Conservation (phyloP, 2,329 filamentous ascomycete species). For the Rhynchosporium agropyri region DNA sequence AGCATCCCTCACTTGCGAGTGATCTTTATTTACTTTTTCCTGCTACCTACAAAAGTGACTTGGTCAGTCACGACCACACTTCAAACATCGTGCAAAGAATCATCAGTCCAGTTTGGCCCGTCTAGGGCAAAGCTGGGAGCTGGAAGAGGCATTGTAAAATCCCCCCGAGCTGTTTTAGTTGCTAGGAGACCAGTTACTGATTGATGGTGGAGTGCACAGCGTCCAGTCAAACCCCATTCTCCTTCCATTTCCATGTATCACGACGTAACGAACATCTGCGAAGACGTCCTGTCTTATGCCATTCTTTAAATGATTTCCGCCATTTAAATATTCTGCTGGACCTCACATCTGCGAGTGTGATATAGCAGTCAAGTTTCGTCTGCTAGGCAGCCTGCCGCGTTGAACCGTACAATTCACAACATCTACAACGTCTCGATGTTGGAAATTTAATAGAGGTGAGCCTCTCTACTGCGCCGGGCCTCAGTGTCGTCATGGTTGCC, state of each 20-base stretch:
- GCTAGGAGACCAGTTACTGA: constrained; percentile 37
- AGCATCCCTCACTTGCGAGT: constrained; percentile 24
- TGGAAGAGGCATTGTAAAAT: constrained; percentile 31
- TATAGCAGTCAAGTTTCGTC: background rate
- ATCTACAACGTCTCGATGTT: constrained; percentile 8
- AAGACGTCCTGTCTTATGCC: constrained; percentile 34
- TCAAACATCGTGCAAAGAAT: constrained; percentile 21
- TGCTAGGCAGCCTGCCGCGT: constrained; percentile 4
- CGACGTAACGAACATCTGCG: constrained; percentile 23
- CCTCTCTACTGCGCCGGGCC: background rate
- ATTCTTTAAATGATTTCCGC: constrained; percentile 29
- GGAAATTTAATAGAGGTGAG: background rate
- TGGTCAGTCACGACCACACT: constrained; percentile 19
- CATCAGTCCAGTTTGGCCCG: constrained; percentile 35
- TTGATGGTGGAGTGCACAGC: constrained; percentile 34
- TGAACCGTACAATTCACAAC: background rate
- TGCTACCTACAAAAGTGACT: constrained; percentile 27
- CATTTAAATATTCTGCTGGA: constrained; percentile 1
- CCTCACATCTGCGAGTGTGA: background rate
- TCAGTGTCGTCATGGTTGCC: constrained; percentile 22
- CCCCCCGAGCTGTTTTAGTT: constrained; percentile 25
- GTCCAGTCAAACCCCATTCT: constrained; percentile 8
- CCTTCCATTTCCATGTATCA: constrained; percentile 28
- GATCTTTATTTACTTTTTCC: constrained; percentile 21
- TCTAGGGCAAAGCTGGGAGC: constrained; percentile 35